These are phyloP conservation scores for Pecoramyces ruminantium DNA, from an alignment of 192 early-diverging fungal species.

Conservation along the genomic window DNA sequence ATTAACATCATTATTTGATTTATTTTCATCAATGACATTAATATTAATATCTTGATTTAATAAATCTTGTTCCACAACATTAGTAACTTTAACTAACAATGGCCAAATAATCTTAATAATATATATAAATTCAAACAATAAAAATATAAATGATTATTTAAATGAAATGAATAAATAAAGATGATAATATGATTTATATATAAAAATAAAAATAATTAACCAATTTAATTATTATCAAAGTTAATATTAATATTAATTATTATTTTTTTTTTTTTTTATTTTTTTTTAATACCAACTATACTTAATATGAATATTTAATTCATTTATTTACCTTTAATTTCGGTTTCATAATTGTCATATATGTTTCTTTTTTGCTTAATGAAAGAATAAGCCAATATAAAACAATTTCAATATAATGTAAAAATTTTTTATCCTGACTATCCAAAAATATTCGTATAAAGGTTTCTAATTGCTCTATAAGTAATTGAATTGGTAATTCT, in stretches of 20 bases:
- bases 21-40: background rate
- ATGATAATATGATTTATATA: no score
- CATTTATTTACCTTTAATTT: background rate
- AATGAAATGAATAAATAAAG: no score
- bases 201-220: no score
- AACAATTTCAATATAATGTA: background rate
- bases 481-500: background rate
- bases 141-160: no score
- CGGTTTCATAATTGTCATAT: background rate
- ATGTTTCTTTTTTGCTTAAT: background rate
- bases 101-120: background rate
- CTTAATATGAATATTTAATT: background rate
- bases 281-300: no score
- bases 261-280: no score
- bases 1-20: background rate
- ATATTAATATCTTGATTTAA: background rate
- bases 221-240: no score
- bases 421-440: background rate
- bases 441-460: background rate
- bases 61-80: background rate
- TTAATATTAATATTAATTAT: no score
- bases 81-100: background rate
- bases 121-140: no score
- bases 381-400: background rate
- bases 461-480: background rate